A percentile compares a stretch with the other conserved stretches of the same genome.
Conservation (phyloP, 2,329 filamentous ascomycete genomes). For the Penicillium verrucosum region DNA sequence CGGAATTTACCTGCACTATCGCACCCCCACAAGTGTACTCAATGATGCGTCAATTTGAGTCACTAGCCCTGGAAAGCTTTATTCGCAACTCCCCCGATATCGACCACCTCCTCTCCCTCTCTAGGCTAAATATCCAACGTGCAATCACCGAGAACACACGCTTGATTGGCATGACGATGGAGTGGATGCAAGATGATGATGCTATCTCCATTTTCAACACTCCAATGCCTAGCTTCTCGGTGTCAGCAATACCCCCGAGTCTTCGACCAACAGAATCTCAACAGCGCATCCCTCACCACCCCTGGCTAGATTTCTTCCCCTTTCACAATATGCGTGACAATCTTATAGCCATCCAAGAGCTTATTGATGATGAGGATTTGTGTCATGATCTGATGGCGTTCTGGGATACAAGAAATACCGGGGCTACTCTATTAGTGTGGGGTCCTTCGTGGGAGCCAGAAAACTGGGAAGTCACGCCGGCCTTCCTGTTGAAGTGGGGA, state of each 20-base stretch:
- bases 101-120: constrained; percentile 28
- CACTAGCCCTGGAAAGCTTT: constrained; percentile 5
- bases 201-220: constrained; percentile 20
- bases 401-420: constrained; percentile 19
- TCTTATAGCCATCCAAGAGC: constrained; percentile 29
- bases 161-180: constrained; percentile 20
- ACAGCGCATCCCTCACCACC: constrained; percentile 32
- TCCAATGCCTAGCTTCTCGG: constrained; percentile 1
- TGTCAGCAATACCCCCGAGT: constrained; percentile 18
- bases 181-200: constrained; percentile 16
- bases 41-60: constrained; percentile 6
- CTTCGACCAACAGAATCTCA: constrained; percentile 38
- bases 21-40: neutral
- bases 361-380: constrained; percentile 39
- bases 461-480: constrained; percentile 41
- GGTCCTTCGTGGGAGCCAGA: constrained; percentile 32
- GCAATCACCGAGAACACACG: constrained; percentile 25
- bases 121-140: constrained; percentile 27
- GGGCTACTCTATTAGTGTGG: constrained; percentile 36
- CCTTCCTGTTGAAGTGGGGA: constrained; percentile 37
- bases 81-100: constrained; percentile 9
- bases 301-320: constrained; percentile 44
- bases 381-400: constrained; percentile 35
- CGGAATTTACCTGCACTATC: neutral
- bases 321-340: constrained; percentile 42